Evolutionary conservation across 2,329 filamentous ascomycete species (phyloP).

Genomic region (Cryphonectria naterciae): DNA sequence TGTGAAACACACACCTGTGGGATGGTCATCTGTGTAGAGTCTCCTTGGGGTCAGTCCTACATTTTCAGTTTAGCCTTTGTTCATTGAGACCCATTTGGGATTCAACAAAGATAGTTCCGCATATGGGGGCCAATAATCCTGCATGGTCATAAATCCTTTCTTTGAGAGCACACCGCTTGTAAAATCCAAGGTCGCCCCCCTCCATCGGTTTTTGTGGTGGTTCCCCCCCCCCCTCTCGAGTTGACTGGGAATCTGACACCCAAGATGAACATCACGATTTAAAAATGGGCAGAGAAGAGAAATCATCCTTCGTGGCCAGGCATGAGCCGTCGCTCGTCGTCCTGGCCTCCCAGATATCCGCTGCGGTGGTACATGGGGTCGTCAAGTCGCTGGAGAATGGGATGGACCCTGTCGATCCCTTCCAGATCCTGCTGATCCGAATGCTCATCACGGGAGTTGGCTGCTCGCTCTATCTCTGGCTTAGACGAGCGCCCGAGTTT

Average conservation of each 20-base stretch:
- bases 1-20: slow-evolving; percentile 2
- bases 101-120: not conserved
- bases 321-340: slow-evolving; percentile 24
- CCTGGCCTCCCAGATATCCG: slow-evolving; percentile 24
- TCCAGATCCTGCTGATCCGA: slow-evolving; percentile 69
- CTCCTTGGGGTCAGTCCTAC: not conserved
- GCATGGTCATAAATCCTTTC: not conserved
- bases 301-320: slow-evolving; percentile 16
- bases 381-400: slow-evolving; percentile 24
- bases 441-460: slow-evolving; percentile 74
- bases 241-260: not conserved
- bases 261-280: not conserved
- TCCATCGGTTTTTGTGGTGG: not conserved
- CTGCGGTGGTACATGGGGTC: slow-evolving; percentile 22
- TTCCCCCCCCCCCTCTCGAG: not conserved
- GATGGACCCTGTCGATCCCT: slow-evolving; percentile 16
- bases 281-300: slow-evolving; percentile 15
- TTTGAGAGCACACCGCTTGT: not conserved
- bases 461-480: slow-evolving; percentile 75
- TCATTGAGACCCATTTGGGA: not conserved
- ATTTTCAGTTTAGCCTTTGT: not conserved
- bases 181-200: not conserved
- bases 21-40: not conserved
- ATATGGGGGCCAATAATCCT: not conserved
- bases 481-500: slow-evolving; percentile 66